A percentile compares a stretch with the other conserved stretches of the same genome.
Conservation (phyloP, 1,139 yeast genomes). For the Suhomyces bribrorum region DNA sequence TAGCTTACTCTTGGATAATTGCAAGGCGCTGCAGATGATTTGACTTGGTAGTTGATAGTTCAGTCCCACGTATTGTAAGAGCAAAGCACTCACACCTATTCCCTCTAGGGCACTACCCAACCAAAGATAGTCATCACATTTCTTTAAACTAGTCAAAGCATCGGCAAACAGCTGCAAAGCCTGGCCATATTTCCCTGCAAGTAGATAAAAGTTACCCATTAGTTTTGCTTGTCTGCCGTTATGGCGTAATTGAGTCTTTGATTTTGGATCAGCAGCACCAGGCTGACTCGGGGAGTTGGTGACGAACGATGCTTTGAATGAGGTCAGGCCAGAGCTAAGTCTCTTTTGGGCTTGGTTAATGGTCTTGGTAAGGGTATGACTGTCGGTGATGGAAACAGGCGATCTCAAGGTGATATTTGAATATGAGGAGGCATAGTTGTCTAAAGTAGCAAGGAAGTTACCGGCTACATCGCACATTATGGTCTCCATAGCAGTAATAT, state of each 20-base stretch:
- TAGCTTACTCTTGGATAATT: slow-evolving; percentile 28
- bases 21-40: slow-evolving; percentile 22
- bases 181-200: slow-evolving; percentile 76
- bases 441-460: slow-evolving; percentile 62
- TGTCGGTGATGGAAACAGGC: slow-evolving; percentile 64
- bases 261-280: slow-evolving; percentile 24
- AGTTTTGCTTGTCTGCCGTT: slow-evolving; percentile 75
- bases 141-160: slow-evolving; percentile 59
- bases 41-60: slow-evolving; percentile 60
- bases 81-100: slow-evolving; percentile 62
- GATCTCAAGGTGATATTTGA: slow-evolving; percentile 71
- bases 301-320: slow-evolving; percentile 36
- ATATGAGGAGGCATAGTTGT: slow-evolving; percentile 68
- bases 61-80: slow-evolving; percentile 59
- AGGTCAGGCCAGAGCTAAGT: slow-evolving; percentile 39
- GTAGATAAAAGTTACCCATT: slow-evolving; percentile 70
- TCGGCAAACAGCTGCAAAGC: slow-evolving; percentile 76
- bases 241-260: slow-evolving; percentile 36
- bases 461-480: slow-evolving; percentile 72
- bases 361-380: slow-evolving; percentile 50
- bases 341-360: slow-evolving; percentile 53
- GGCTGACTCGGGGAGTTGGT: slow-evolving; percentile 8
- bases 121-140: slow-evolving; percentile 81
- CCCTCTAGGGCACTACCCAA: slow-evolving; percentile 85
- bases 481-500: slow-evolving; percentile 58